Base-by-base conservation (phyloP, 1,139 yeast species). In the Protomyces lactucae-debilis region DNA sequence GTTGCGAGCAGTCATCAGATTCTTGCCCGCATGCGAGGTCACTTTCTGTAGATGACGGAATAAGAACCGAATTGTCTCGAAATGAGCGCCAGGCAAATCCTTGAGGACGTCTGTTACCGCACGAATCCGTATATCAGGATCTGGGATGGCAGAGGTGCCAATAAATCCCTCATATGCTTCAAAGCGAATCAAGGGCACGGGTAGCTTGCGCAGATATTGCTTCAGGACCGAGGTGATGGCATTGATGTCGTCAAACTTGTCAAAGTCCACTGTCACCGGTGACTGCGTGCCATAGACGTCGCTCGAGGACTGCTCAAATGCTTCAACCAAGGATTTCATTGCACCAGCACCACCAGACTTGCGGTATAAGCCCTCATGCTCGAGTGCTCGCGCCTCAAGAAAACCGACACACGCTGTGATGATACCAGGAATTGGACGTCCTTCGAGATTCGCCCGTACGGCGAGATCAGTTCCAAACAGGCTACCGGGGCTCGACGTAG, bases 321-420 rank as follows among this genome's bases (percentile, higher is more conserved):
- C 75, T 65, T 76, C 77, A 70, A 78, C 77, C 75, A 77, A 73
- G 72, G 80, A 71, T 65, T 82, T 85, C 69, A 89, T 84, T 63
- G 90, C 89, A 14, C 93, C 84, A 66, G 87, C 84, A 5, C 93
- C 91, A 1, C 98, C 99, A 25, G 95, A 87, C 69, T 92, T 87
- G 71, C 99, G 82, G 76, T 93, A 93, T 51, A 93, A 82, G 4
- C 99, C 99, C 75, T 92, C 98, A 52, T 80, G 77, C 57, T 80
- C 84, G 70, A 88, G 73, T 9, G 96, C 92, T 68, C 91, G 78
- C 53, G 74, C 73, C 75, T 92, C 97, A 59, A 93, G 90, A 71
- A 87, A 95, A 46, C 79, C 77, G n/a, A 91, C 76, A 76, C 97
- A 90, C 65, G 85, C 80, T 12, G 86, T 78, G 12, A 93, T 81